phyloP scores from a whole-genome alignment of 2,329 filamentous ascomycete genomes.

The Neopestalotiopsis sp. region DNA sequence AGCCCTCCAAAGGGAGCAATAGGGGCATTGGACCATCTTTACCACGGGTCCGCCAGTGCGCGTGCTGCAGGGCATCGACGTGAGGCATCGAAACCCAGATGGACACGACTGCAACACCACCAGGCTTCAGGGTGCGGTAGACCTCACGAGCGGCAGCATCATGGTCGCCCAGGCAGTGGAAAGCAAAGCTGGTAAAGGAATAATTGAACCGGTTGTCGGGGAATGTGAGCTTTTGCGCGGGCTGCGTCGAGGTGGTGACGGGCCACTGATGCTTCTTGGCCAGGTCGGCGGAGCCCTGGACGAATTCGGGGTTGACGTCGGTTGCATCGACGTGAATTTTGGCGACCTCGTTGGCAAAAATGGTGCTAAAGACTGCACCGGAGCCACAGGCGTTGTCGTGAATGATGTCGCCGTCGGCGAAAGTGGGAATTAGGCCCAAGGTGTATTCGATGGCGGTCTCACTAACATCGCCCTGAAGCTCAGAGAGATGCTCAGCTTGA shows the following conservation, averaged over 20 bases:
- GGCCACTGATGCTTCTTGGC: neutral
- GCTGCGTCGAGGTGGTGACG: slow-evolving; percentile 12
- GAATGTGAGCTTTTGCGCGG: slow-evolving; percentile 23
- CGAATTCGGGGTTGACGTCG: slow-evolving; percentile 9
- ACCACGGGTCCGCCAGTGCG: slow-evolving; percentile 25
- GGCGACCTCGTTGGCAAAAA: too few relatives aligned
- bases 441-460: too few relatives aligned
- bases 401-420: too few relatives aligned
- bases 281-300: neutral
- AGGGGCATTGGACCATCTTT: slow-evolving; percentile 21
- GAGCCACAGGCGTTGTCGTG: too few relatives aligned
- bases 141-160: slow-evolving; percentile 22
- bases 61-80: slow-evolving; percentile 24
- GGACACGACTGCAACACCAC: slow-evolving; percentile 22
- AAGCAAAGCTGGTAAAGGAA: slow-evolving; percentile 25
- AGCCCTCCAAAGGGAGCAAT: neutral
- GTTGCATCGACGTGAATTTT: slow-evolving; percentile 16
- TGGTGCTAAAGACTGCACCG: too few relatives aligned
- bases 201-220: slow-evolving; percentile 22
- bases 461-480: too few relatives aligned
- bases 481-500: too few relatives aligned
- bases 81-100: slow-evolving; percentile 27
- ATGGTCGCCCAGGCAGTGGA: slow-evolving; percentile 23
- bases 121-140: slow-evolving; percentile 25
- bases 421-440: too few relatives aligned